These are phyloP conservation scores for Hirschfeldia incana DNA, from an alignment of 345 rosid species.

Conservation along the genomic window DNA sequence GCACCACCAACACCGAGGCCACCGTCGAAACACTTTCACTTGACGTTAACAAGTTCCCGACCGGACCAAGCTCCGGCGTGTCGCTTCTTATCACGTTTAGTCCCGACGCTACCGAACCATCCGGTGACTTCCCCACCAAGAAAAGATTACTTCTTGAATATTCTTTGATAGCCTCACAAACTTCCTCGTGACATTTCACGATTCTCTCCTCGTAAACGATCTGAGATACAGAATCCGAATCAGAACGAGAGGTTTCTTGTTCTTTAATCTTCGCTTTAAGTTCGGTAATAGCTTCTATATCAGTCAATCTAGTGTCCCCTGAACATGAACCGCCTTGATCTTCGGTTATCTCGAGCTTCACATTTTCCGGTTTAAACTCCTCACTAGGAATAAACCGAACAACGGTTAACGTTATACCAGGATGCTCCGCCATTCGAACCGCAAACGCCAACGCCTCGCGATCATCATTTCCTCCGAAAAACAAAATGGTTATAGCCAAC, in stretches of 20 bases:
- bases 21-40: conserved; percentile 46
- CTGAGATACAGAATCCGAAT: neutral
- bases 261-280: conserved; percentile 34
- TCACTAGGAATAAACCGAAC: conserved; percentile 48
- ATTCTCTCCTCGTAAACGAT: conserved; percentile 49
- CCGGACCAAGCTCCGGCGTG: conserved; percentile 39
- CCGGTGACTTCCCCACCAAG: conserved; percentile 60
- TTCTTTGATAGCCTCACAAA: conserved; percentile 38
- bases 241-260: conserved; percentile 19
- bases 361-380: conserved; percentile 43
- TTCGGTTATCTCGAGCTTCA: conserved; percentile 36
- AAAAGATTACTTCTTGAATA: conserved; percentile 47
- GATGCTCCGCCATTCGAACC: conserved; percentile 78
- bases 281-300: conserved; percentile 42
- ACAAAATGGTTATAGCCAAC: conserved; percentile 52
- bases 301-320: conserved; percentile 33
- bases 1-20: conserved; percentile 57
- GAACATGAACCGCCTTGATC: conserved; percentile 2
- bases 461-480: conserved; percentile 85
- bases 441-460: conserved; percentile 83
- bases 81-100: conserved; percentile 30
- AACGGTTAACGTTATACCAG: conserved; percentile 59
- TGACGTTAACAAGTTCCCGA: conserved; percentile 41
- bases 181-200: conserved; percentile 42
- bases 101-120: conserved; percentile 41